Base-by-base conservation (phyloP, 169 alveolate species). In the Plasmodium inui region DNA sequence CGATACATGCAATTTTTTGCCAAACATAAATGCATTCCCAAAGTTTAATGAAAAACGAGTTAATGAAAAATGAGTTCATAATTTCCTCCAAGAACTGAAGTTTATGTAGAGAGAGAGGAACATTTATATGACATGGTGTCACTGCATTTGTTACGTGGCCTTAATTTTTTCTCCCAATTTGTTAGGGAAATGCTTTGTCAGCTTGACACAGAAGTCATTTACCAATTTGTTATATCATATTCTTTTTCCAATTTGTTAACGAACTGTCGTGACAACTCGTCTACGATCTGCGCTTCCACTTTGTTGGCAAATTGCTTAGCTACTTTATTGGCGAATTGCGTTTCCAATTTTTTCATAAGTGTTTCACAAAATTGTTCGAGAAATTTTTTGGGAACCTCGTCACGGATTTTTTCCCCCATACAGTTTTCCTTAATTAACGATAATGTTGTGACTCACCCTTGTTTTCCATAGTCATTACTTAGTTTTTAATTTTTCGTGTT, bases 1-100 rank as follows among this genome's bases (percentile, higher is more conserved):
- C 46, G 9, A 53, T 41, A 39, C 71, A 70, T 83, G 32, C 74
- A n/a, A 70, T 71, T 83, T 83, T 22, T 55, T 83, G 92, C 37
- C 46, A 22, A 14, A 84, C 22, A 84, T 73, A 5, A 30, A 30
- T 84, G 41, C 30, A 72, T 73, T 73, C 80, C 22, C 17, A 22
- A 28, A 12, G 28, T 14, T 73, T 44, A 84, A 73, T 74, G 39
- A 84, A 61, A 84, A 84, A 72, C 14, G 71, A n/a, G 76, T n/a
- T 72, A 26, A 57, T 28, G n/a, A 84, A 61, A 84, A 84, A 72
- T 26, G 71, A n/a, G 76, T n/a, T 72, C 39, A 57, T 28, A 30
- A 84, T 72, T 84, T n/a, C 67, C 67, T 37, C 34, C 34, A 44
- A 8, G 79, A 22, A 74, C 57, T 73, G 14, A 17, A 67, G 22